Conservation (phyloP, 371 early-diverging fungal genomes). For the Zancudomyces culisetae region DNA sequence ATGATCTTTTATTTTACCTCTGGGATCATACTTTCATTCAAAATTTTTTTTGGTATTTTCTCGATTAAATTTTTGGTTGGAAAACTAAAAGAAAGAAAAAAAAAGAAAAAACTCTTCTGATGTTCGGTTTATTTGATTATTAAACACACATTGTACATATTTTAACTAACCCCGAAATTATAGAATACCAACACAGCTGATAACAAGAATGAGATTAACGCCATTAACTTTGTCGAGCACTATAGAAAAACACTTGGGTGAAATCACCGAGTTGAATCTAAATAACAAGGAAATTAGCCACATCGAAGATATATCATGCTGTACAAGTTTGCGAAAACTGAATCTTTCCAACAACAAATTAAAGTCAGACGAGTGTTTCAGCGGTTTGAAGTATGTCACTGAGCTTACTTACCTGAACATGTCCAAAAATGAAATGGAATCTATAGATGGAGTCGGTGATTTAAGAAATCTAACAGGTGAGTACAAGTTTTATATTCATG, state of each 20-base stretch:
- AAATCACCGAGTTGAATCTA: slow-evolving; percentile 29
- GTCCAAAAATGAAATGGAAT: slow-evolving; percentile 37
- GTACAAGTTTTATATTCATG: not conserved
- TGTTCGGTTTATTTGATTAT: no score
- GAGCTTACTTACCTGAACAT: slow-evolving; percentile 46
- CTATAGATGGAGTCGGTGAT: slow-evolving; percentile 34
- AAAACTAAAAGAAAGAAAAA: no score
- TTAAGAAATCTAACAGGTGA: slow-evolving; percentile 41
- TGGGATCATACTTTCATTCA: no score
- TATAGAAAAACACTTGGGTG: slow-evolving; percentile 16
- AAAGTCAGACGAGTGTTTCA: slow-evolving; percentile 26
- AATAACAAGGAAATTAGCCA: slow-evolving; percentile 35
- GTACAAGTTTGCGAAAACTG: slow-evolving; percentile 42
- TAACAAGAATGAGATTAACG: slow-evolving; percentile 33
- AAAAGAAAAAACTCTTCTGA: no score
- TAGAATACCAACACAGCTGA: not conserved
- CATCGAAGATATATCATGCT: slow-evolving; percentile 46
- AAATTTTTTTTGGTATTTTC: no score
- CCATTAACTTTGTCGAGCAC: slow-evolving; percentile 22
- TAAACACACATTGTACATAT: no score
- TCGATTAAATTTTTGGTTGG: no score
- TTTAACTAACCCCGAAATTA: no score
- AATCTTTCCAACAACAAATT: slow-evolving; percentile 46
- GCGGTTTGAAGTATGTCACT: slow-evolving; percentile 31
- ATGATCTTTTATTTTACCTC: no score